phyloP scores from a whole-genome alignment of 352 stramenopile genomes.

The Plasmopara viticola region DNA sequence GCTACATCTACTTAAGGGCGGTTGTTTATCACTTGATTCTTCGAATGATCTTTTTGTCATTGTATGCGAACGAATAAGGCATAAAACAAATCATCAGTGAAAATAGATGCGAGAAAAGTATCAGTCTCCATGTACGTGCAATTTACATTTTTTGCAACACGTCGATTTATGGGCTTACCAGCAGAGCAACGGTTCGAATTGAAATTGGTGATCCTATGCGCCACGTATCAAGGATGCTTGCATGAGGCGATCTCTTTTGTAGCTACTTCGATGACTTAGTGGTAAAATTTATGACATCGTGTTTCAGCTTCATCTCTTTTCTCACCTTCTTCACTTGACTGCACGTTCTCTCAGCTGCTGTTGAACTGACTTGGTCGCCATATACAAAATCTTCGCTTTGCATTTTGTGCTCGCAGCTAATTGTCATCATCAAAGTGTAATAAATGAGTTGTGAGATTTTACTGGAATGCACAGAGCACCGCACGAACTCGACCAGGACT shows the following conservation, averaged over 20 bases:
- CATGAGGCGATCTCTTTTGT: neutral
- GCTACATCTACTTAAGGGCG: no score
- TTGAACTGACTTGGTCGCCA: neutral
- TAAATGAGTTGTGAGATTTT: slow-evolving; percentile 17
- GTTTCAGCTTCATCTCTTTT: slow-evolving; percentile 2
- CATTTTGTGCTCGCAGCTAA: slow-evolving; percentile 2
- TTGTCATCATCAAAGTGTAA: neutral
- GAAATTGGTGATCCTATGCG: slow-evolving; percentile 57
- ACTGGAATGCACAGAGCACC: slow-evolving; percentile 14
- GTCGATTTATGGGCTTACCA: slow-evolving; percentile 33
- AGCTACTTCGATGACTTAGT: slow-evolving; percentile 3
- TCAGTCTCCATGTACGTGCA: no score
- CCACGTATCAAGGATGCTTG: slow-evolving; percentile 40
- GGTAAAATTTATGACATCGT: slow-evolving; percentile 3
- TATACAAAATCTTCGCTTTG: slow-evolving; percentile 1
- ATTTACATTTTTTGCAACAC: neutral
- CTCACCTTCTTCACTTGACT: slow-evolving; percentile 1
- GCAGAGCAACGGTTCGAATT: slow-evolving; percentile 69
- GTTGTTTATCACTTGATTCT: no score
- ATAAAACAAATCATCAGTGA: no score
- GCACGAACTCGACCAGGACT: no score
- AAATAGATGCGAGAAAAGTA: no score
- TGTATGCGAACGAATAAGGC: no score
- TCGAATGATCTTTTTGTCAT: no score
- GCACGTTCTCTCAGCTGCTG: neutral